Evolutionary conservation across 73 alveolate species (phyloP).

Genomic region (Tetrahymena borealis): DNA sequence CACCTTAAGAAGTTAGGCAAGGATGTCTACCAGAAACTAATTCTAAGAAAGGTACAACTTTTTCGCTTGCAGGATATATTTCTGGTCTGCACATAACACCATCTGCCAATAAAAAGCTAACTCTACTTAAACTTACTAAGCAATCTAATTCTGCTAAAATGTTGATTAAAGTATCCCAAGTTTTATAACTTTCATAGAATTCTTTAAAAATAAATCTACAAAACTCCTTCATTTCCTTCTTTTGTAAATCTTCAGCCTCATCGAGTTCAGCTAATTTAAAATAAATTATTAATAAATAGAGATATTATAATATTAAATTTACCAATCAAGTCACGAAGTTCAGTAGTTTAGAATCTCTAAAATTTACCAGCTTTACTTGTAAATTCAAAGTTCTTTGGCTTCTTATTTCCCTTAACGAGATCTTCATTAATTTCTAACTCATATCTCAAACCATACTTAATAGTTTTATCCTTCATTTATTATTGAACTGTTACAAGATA

Average conservation of each 20-base stretch:
- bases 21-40: slow-evolving; percentile 32
- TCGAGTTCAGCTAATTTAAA: slow-evolving; percentile 45
- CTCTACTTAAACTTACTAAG: slow-evolving; percentile 48
- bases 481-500: slow-evolving; percentile 28
- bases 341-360: slow-evolving; percentile 47
- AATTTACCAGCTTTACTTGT: slow-evolving; percentile 57
- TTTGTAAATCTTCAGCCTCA: slow-evolving; percentile 55
- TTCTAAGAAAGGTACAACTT: not conserved
- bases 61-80: slow-evolving; percentile 44
- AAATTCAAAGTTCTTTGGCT: slow-evolving; percentile 68
- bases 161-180: slow-evolving; percentile 50
- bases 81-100: slow-evolving; percentile 14
- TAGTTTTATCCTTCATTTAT: slow-evolving; percentile 27
- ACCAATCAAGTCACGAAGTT: slow-evolving; percentile 34
- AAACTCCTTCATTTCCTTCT: slow-evolving; percentile 43
- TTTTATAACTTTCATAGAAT: slow-evolving; percentile 41
- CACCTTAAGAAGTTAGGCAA: not conserved
- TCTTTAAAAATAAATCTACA: slow-evolving; percentile 39
- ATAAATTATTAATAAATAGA: not conserved
- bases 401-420: slow-evolving; percentile 45
- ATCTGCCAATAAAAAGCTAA: slow-evolving; percentile 19
- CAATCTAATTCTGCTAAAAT: slow-evolving; percentile 63
- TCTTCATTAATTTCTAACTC: slow-evolving; percentile 62
- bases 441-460: slow-evolving; percentile 49
- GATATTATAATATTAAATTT: not conserved